Evolutionary conservation across 1,139 yeast species (phyloP).

Genomic region (Candida anutae): DNA sequence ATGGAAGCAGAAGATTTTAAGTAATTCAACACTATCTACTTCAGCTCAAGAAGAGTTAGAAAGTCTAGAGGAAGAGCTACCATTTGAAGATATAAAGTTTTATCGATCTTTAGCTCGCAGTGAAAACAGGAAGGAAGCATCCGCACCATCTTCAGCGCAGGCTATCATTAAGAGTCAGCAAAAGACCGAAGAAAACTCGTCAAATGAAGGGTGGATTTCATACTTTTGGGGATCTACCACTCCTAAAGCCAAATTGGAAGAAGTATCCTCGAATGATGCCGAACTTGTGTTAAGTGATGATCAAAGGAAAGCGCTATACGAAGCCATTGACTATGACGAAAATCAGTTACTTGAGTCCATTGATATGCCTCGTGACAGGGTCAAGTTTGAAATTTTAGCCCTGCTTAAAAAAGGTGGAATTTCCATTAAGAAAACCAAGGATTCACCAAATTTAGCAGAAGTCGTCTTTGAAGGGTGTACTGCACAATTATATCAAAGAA

Average conservation of each 20-base stretch:
- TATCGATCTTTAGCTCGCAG: conserved; percentile 75
- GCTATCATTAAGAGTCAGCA: not conserved
- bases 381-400: conserved; percentile 58
- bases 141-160: not conserved
- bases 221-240: conserved; percentile 12
- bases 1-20: conserved; percentile 51
- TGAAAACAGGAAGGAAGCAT: conserved; percentile 52
- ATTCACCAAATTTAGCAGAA: conserved; percentile 53
- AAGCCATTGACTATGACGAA: conserved; percentile 90
- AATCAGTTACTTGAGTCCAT: conserved; percentile 44
- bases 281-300: conserved; percentile 51
- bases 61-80: conserved; percentile 49
- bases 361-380: conserved; percentile 68
- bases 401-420: conserved; percentile 73
- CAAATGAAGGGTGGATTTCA: conserved; percentile 18
- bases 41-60: conserved; percentile 28
- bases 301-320: conserved; percentile 77
- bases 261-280: conserved; percentile 16
- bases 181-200: not conserved
- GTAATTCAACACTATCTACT: conserved; percentile 10
- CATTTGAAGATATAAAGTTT: conserved; percentile 75
- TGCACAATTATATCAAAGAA: conserved; percentile 65
- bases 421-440: conserved; percentile 37
- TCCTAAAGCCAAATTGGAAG: conserved; percentile 4
- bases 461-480: conserved; percentile 78